Evolutionary conservation across 225 moss, liverwort and hornwort species (phyloP), one percentile per base, ranked within the genome.

Genomic region (Rhytidiadelphus loreus): DNA sequence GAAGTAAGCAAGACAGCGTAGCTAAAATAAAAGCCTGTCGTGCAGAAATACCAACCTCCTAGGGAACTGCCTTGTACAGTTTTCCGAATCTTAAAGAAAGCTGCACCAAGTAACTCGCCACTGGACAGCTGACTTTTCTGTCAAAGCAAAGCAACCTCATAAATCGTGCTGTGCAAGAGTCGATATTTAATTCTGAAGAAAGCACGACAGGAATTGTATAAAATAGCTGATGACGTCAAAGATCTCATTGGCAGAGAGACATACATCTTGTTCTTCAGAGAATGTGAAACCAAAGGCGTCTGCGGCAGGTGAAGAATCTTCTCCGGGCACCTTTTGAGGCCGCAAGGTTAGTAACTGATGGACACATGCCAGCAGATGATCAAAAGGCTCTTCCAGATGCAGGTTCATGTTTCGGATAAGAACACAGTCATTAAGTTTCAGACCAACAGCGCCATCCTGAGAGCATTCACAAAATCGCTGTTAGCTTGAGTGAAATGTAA

Each of bases 361-460:
- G 87, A 96, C 88, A 84, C 97, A 97, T 69, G 90, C 91, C 48
- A 97, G 61, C 78, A 97, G 92, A 86, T 95, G 95, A 93, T 96
- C 95, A 55, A 96, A 89, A 87, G 97, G 96, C 90, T 97, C 97
- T 88, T 96, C 90, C 74, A 96, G 88, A 85, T 92, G 92, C 86
- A 96, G 92, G 88, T 86, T 93, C 87, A 91, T 94, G 90, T 96
- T 95, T 70, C 94, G 95, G 53, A 93, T 92, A 64, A 93, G 86
- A 68, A 97, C 95, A 87, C 96, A 97, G 48, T 91, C 93, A 83
- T 93, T 92, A 43, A 97, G 91, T 86, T 97, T 96, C 87, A 97
- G 79, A 80, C 76, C 79, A 83, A 90, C 88, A 77, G 92, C 77
- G 76, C 91, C 92, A 86, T 92, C 95, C 96, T 97, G 92, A 82